These are phyloP conservation scores for Oryza australiensis DNA, from an alignment of 176 grass and related monocot genomes.

Conservation along the genomic window DNA sequence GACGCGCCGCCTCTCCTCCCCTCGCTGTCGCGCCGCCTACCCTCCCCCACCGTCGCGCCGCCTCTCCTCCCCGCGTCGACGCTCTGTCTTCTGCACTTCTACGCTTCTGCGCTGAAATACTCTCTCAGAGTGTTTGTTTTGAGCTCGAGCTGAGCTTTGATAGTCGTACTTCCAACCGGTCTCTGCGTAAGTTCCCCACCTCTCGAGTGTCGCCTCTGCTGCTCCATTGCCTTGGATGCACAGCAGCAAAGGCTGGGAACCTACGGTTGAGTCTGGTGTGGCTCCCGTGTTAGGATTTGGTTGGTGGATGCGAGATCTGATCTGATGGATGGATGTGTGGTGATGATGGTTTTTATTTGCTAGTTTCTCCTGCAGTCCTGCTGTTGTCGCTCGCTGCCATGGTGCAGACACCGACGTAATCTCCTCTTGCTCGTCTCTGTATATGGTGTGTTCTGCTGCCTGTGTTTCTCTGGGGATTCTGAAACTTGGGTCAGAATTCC, in stretches of 20 bases:
- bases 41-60: too few species aligned
- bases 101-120: too few species aligned
- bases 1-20: too few species aligned
- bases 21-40: too few species aligned
- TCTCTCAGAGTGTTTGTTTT: too few species aligned
- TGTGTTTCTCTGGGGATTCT: not conserved
- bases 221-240: not conserved
- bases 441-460: not conserved
- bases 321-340: not conserved
- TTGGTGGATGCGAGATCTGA: not conserved
- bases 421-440: not conserved
- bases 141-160: too few species aligned
- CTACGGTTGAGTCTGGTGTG: conserved; percentile 1
- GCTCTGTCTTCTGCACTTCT: too few species aligned
- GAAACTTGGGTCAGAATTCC: not conserved
- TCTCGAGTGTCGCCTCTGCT: too few species aligned
- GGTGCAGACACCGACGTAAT: not conserved
- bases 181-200: too few species aligned
- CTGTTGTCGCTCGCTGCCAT: too few species aligned
- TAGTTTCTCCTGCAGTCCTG: not conserved
- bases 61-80: too few species aligned
- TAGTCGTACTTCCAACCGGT: too few species aligned
- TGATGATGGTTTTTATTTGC: not conserved
- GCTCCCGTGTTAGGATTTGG: conserved; percentile 19
- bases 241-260: conserved; percentile 3